Base-by-base conservation (phyloP, 768 basidiomycete species). In the Mycena leptocephala region DNA sequence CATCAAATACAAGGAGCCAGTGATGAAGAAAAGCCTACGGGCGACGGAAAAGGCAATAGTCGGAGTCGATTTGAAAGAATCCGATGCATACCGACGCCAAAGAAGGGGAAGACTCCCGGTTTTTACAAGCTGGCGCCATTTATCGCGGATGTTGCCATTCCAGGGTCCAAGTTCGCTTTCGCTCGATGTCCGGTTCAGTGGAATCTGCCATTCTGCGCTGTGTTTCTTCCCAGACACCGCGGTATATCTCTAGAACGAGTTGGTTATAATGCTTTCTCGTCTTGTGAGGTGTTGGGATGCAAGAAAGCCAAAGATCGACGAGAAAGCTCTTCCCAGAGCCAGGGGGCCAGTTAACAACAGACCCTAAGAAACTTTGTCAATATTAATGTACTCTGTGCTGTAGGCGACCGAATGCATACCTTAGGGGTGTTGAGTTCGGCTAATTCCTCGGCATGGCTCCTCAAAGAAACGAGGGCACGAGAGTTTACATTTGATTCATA, bases 1-100 rank as follows among this genome's bases (percentile, higher is more conserved):
- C 90, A 76, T 93, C 91, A 81, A 93, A 92, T 26, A 89, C 88
- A 33, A 91, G 85, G 8, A 90, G 82, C 87, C 89, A 90, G 43
- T 90, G 88, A 9, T 79, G 79, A n/a, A 88, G 84, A 61, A 90
- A 59, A 90, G 85, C 22, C 87, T 84, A 65, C 84, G 83, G 1
- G 89, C 88, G n/a, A 91, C 87, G 33, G 82, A 81, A 46, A 87
- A 89, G 9, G 89, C 86, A 48, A 90, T 88, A 5, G 86, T 86
- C 9, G 85, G 85, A 65, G 84, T 75, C 26, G 79, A 79, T 81
- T 75, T 76, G 70, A 70, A 63, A 76, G 79, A 61, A 18, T 4
- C 18, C 62, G 72, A 66, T 18, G 35, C 46, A 39, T 32, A 22
- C 5, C 77, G 83, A 43, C 46, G 81, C 87, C 81, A 88, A 39